Percentiles rank a stretch among this genome's conserved stretches.
phyloP scores from a whole-genome alignment of 163 green algal genomes.

The Chlamydomonas reinhardtii region DNA sequence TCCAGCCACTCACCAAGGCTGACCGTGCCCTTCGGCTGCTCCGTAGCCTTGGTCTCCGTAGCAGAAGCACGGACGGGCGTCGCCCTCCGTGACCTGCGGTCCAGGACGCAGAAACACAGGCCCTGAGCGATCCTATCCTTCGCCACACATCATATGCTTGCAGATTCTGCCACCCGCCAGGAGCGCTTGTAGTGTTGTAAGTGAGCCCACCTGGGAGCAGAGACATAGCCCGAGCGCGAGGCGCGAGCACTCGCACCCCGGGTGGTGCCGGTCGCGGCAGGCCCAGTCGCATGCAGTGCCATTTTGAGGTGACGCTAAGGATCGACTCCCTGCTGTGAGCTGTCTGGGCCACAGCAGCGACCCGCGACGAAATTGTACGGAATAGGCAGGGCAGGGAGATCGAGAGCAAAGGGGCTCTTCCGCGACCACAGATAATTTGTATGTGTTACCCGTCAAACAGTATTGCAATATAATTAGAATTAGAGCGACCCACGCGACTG shows the following conservation, averaged over 20 bases:
- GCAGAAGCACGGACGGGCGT: not conserved
- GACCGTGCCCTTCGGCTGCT: constrained; percentile 31
- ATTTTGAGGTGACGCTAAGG: not conserved
- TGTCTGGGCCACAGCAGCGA: no score
- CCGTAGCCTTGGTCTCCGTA: constrained; percentile 6
- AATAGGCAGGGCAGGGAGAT: no score
- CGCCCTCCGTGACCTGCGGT: constrained; percentile 21
- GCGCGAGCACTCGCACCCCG: constrained; percentile 2
- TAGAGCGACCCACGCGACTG: no score
- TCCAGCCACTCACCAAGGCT: no score
- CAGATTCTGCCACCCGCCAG: no score
- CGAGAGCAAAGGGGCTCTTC: no score
- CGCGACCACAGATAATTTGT: no score
- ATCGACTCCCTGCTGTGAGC: no score
- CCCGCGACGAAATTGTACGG: not conserved
- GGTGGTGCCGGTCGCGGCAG: constrained; percentile 14
- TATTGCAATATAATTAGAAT: no score
- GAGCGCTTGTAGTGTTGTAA: no score
- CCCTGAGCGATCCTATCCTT: not conserved
- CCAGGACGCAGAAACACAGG: not conserved
- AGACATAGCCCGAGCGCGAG: constrained; percentile 3
- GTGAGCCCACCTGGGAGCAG: constrained; percentile 3
- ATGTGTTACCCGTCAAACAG: no score
- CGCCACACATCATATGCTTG: no score
- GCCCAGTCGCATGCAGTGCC: not conserved